phyloP scores from a whole-genome alignment of 2,329 filamentous ascomycete species.

The Talaromyces amestolkiae region DNA sequence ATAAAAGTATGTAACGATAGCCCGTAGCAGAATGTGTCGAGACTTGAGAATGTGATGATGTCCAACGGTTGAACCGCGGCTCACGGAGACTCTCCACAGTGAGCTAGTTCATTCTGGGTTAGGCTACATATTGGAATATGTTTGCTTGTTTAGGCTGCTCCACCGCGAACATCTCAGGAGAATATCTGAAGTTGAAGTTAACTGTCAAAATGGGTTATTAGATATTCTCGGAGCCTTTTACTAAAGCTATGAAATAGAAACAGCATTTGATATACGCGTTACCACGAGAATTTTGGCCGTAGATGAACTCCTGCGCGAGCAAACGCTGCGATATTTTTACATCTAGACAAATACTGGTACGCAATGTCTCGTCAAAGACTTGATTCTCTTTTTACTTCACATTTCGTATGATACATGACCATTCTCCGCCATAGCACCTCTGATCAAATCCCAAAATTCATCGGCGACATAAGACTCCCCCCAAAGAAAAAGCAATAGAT shows the following conservation, averaged over 20 bases:
- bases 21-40: background rate
- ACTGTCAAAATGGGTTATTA: background rate
- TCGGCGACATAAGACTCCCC: background rate
- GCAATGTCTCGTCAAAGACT: background rate
- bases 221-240: background rate
- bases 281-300: background rate
- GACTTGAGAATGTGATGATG: conserved; percentile 7
- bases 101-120: background rate
- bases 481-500: background rate
- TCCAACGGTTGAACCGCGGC: conserved; percentile 1
- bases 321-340: background rate
- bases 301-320: no score
- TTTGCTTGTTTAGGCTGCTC: no score
- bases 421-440: background rate
- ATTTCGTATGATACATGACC: conserved; percentile 13
- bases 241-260: background rate
- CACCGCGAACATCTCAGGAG: no score
- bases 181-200: background rate
- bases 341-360: background rate
- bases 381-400: background rate
- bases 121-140: background rate
- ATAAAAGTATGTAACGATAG: background rate
- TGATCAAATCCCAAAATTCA: conserved; percentile 1
- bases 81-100: background rate
- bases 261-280: background rate